A percentile compares a stretch with the other conserved stretches of the same genome.
Evolutionary conservation across 2,329 filamentous ascomycete genomes (phyloP).

Genomic region (Sphaerulina populicola): DNA sequence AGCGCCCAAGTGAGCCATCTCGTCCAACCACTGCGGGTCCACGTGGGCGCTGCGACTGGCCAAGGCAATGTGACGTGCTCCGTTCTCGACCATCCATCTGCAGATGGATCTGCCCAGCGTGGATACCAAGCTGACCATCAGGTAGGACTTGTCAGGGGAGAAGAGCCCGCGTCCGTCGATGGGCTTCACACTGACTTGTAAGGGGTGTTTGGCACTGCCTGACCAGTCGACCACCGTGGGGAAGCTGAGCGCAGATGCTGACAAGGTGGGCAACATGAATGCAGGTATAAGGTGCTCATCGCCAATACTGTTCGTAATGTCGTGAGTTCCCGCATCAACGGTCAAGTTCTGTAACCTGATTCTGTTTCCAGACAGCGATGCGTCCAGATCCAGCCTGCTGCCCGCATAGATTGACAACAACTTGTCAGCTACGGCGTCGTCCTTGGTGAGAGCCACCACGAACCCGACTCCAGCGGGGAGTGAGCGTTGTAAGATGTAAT

Average conservation of each 20-base stretch:
- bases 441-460: constrained; percentile 8
- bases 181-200: constrained; percentile 12
- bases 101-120: constrained; percentile 16
- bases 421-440: constrained; percentile 12
- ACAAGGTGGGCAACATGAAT: constrained; percentile 5
- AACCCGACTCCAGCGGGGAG: constrained; percentile 12
- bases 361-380: background rate
- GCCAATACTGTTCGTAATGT: background rate
- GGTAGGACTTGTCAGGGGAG: constrained; percentile 15
- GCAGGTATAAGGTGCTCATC: background rate
- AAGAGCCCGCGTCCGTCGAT: constrained; percentile 12
- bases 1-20: constrained; percentile 13
- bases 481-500: constrained; percentile 11
- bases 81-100: constrained; percentile 19
- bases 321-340: background rate
- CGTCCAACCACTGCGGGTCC: constrained; percentile 16
- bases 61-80: constrained; percentile 17
- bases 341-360: background rate
- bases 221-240: constrained; percentile 16
- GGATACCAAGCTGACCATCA: constrained; percentile 16
- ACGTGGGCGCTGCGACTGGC: constrained; percentile 16
- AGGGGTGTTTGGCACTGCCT: constrained; percentile 1
- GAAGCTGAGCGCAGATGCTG: constrained; percentile 8
- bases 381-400: constrained; percentile 7
- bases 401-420: constrained; percentile 12